Percentiles rank a stretch among this genome's conserved stretches.
phyloP scores from a whole-genome alignment of 2,329 filamentous ascomycete genomes.

The Paracorniculantispora psalliotae region DNA sequence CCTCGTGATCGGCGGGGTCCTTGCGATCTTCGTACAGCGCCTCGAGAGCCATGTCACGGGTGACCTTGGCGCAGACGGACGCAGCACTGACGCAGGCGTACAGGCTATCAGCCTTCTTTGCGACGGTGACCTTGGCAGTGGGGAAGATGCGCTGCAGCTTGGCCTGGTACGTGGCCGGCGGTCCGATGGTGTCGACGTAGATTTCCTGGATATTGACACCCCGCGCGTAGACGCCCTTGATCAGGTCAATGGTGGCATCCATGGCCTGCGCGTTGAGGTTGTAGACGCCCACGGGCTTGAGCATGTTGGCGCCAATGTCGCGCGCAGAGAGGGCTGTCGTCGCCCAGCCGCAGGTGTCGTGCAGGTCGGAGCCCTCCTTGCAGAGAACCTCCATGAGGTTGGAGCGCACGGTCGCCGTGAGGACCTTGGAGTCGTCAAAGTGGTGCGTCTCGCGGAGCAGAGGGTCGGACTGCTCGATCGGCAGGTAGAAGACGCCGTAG shows the following conservation, averaged over 20 bases:
- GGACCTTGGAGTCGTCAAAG: conserved; percentile 93
- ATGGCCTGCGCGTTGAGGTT: conserved; percentile 96
- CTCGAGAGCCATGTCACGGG: conserved; percentile 83
- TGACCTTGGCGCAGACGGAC: conserved; percentile 93
- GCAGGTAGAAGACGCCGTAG: conserved; percentile 70
- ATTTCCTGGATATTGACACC: conserved; percentile 84
- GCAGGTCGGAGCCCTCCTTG: conserved; percentile 48
- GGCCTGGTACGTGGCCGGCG: conserved; percentile 75
- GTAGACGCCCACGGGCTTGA: conserved; percentile 60
- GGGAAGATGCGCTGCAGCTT: conserved; percentile 83
- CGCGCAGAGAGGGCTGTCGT: conserved; percentile 74
- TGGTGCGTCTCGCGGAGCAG: conserved; percentile 74
- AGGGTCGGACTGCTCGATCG: conserved; percentile 62
- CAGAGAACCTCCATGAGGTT: conserved; percentile 66
- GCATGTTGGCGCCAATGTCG: conserved; percentile 76
- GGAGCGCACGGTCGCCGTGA: conserved; percentile 75
- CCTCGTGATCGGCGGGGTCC: conserved; percentile 25
- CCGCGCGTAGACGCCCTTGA: conserved; percentile 67
- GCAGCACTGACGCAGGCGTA: conserved; percentile 93
- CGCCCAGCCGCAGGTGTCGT: conserved; percentile 71
- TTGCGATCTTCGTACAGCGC: conserved; percentile 57
- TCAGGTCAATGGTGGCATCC: conserved; percentile 82
- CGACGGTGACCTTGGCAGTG: conserved; percentile 66
- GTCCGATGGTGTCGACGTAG: conserved; percentile 92
- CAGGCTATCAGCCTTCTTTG: conserved; percentile 87